Evolutionary conservation across 2,329 filamentous ascomycete genomes (phyloP).

Genomic region (Pyricularia sp.): DNA sequence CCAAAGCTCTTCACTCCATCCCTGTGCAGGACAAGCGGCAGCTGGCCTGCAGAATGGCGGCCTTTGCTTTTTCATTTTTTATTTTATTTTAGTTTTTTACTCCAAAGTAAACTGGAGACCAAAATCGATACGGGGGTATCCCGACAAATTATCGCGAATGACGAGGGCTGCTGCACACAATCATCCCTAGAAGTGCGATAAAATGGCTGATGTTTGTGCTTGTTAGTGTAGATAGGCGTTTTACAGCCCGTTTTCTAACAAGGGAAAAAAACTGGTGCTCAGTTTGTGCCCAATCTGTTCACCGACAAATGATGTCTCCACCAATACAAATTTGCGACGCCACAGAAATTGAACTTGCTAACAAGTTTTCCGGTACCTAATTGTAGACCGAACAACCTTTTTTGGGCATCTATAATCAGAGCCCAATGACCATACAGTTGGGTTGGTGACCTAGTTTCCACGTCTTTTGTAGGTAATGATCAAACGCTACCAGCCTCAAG

Average conservation of each 20-base stretch:
- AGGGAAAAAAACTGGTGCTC: background rate
- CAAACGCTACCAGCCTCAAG: background rate
- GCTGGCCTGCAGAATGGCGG: background rate
- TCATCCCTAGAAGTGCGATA: background rate
- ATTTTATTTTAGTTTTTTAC: too few species aligned
- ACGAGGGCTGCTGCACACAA: background rate
- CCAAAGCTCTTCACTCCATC: background rate
- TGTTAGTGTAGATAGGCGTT: background rate
- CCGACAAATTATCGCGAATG: background rate
- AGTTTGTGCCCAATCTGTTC: conserved; percentile 1
- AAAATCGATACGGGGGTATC: background rate
- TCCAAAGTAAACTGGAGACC: background rate
- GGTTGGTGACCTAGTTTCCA: background rate
- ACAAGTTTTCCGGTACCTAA: background rate
- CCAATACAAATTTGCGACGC: background rate
- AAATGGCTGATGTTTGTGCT: background rate
- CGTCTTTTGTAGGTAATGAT: background rate
- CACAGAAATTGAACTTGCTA: background rate
- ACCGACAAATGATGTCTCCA: background rate
- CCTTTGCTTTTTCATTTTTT: background rate
- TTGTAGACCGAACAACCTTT: background rate
- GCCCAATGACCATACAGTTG: background rate
- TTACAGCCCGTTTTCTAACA: background rate
- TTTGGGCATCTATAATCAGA: background rate
- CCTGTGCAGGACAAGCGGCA: background rate